Percentiles rank a stretch among this genome's conserved stretches.
These are phyloP conservation scores for Hordeum pubiflorum DNA, from an alignment of 202 grass and related monocot species.

Conservation along the genomic window DNA sequence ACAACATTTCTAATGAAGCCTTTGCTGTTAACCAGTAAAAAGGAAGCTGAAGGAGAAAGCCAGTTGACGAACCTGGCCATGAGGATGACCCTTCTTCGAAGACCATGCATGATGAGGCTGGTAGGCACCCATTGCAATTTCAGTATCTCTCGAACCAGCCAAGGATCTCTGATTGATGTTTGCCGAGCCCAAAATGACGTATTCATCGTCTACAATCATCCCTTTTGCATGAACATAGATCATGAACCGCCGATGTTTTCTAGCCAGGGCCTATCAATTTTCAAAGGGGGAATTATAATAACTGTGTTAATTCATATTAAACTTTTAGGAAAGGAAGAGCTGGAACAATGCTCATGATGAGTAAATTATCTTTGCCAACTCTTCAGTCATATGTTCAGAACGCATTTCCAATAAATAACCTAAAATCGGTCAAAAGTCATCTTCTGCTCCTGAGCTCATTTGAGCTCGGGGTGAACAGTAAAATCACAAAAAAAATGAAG, in stretches of 20 bases:
- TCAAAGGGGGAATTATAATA: slow-evolving; percentile 11
- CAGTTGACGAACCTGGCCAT: slow-evolving; percentile 51
- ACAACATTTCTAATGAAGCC: background rate
- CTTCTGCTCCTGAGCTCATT: too few species aligned
- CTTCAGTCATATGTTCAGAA: background rate
- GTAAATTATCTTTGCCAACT: background rate
- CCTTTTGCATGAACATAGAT: slow-evolving; percentile 97
- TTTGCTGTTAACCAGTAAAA: background rate
- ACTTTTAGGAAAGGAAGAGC: background rate
- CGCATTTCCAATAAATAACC: background rate
- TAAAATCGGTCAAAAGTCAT: too few species aligned
- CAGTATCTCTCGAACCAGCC: slow-evolving; percentile 86
- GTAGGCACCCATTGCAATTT: slow-evolving; percentile 97
- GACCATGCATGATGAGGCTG: slow-evolving; percentile 75
- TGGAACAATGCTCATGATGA: background rate
- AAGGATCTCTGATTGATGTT: slow-evolving; percentile 97
- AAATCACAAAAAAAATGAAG: too few species aligned
- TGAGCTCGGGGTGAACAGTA: too few species aligned
- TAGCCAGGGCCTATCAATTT: slow-evolving; percentile 44
- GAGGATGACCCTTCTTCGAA: slow-evolving; percentile 53
- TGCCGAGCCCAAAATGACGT: slow-evolving; percentile 85
- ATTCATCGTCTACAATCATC: slow-evolving; percentile 98
- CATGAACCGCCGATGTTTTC: slow-evolving; percentile 85
- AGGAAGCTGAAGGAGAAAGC: background rate
- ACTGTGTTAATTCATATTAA: background rate